Conservation (phyloP, 495 filamentous ascomycete species). For the Penicillium argentinense region DNA sequence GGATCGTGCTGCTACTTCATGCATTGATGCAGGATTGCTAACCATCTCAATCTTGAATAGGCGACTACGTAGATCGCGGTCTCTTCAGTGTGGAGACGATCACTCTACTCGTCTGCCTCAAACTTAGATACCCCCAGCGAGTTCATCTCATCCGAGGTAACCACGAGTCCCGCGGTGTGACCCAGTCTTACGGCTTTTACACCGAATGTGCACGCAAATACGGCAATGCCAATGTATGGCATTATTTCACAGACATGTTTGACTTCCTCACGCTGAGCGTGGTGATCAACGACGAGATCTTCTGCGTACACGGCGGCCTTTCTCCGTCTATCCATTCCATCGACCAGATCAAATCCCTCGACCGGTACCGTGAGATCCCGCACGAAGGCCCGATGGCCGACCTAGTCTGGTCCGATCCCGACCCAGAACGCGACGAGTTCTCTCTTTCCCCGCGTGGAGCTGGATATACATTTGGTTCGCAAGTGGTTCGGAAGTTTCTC, state of each 20-base stretch:
- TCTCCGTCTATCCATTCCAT: slow-evolving; percentile 97
- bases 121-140: slow-evolving; percentile 87
- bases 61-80: slow-evolving; percentile 96
- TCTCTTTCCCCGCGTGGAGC: slow-evolving; percentile 89
- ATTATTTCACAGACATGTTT: slow-evolving; percentile 99
- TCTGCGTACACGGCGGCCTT: slow-evolving; percentile 95
- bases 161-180: slow-evolving; percentile 95
- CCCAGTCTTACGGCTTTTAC: slow-evolving; percentile 98
- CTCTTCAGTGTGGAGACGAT: slow-evolving; percentile 98
- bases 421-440: slow-evolving; percentile 94
- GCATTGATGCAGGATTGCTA: not conserved
- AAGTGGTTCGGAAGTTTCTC: slow-evolving; percentile 96
- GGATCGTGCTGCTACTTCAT: not conserved
- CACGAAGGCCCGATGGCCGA: slow-evolving; percentile 99
- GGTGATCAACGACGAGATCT: slow-evolving; percentile 97
- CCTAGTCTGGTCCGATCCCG: slow-evolving; percentile 95
- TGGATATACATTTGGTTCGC: slow-evolving; percentile 94
- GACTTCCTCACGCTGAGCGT: slow-evolving; percentile 95
- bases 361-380: slow-evolving; percentile 96
- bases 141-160: slow-evolving; percentile 95
- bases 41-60: slow-evolving; percentile 37
- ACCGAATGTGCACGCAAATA: slow-evolving; percentile 98
- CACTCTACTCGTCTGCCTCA: slow-evolving; percentile 90
- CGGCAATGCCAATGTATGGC: slow-evolving; percentile 97
- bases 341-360: slow-evolving; percentile 99